These are phyloP conservation scores for Lichtheimia ramosa DNA, from an alignment of 371 early-diverging fungal genomes.

Conservation along the genomic window DNA sequence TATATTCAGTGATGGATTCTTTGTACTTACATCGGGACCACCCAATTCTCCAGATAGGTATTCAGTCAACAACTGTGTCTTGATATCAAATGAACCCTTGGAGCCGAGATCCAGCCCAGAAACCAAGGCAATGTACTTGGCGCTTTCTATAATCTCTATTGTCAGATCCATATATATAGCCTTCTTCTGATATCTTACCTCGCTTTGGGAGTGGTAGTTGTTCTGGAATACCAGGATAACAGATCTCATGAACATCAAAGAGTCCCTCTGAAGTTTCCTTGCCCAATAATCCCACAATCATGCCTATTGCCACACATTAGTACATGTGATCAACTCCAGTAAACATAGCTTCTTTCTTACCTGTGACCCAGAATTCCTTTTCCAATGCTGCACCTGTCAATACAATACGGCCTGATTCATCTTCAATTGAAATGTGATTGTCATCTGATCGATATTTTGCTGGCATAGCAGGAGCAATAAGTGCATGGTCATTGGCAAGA, in stretches of 20 bases:
- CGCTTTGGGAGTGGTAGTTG: constrained; percentile 33
- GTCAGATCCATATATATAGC: not conserved
- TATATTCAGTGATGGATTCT: not conserved
- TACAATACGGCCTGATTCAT: constrained; percentile 88
- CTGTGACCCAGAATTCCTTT: constrained; percentile 64
- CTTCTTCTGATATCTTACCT: not conserved
- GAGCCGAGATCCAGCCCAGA: constrained; percentile 77
- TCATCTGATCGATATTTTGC: constrained; percentile 65
- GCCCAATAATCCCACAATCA: constrained; percentile 79
- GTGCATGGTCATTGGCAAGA: constrained; percentile 73
- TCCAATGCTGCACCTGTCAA: constrained; percentile 57
- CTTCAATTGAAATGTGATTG: constrained; percentile 78
- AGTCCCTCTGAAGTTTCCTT: constrained; percentile 65
- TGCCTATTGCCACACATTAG: constrained; percentile 46
- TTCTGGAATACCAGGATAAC: constrained; percentile 67
- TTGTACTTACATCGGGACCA: constrained; percentile 32
- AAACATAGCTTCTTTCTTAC: constrained; percentile 19
- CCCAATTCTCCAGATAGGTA: constrained; percentile 81
- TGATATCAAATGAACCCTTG: constrained; percentile 43
- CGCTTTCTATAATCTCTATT: constrained; percentile 22
- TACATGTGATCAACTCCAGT: not conserved
- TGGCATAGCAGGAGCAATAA: constrained; percentile 61
- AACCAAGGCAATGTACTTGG: constrained; percentile 74
- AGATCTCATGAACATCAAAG: constrained; percentile 85
- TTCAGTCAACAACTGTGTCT: constrained; percentile 74